Evolutionary conservation across 2,329 filamentous ascomycete genomes (phyloP), one percentile per base, ranked within the genome.

Genomic region (Beauveria sp.): DNA sequence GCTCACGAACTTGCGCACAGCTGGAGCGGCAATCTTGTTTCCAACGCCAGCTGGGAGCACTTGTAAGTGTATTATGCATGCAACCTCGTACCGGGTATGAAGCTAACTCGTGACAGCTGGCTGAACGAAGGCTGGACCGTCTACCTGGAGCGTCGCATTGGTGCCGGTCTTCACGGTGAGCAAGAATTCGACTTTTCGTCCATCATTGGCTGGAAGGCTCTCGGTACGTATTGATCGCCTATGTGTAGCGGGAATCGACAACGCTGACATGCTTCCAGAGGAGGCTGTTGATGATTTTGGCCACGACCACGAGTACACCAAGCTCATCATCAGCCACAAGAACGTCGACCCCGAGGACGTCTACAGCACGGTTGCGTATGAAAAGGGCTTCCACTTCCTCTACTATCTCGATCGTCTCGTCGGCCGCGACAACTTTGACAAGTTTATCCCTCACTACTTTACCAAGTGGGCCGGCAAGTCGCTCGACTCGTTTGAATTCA

Each of bases 391-490:
- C 75, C 90, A 90, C 70, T 96, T 97, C 73, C 80, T 99, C 51
- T 97, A 92, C 74, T 87, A 92, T 68, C 85, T 99, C 16, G 94
- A 99, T 69, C 88, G 88, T 52, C 79, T 96, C 1, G 82, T 97
- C 4, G 90, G 91, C 41, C 88, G 90, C 63, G 81, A 88, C n/a
- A 89, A 89, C 71, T 99, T 94, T 77, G 91, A 97, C 79, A 89
- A 86, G 67, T 99, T 97, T 75, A 97, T 97, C 70, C 92, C 92
- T 18, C 87, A 96, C 73, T 97, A 97, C 78, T 97, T 97, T 73
- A 86, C 82, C 34, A 90, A 84, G 44, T 97, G 89, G 84, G 86
- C 89, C 61, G 84, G 84, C 70, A 93, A 92, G 74, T 96, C 91
- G 2, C 82, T 99, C 8, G 92, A 97, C 75, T 96, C 91, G 2